Evolutionary conservation across 2,329 filamentous ascomycete genomes (phyloP).

Genomic region (Botrytis deweyae): DNA sequence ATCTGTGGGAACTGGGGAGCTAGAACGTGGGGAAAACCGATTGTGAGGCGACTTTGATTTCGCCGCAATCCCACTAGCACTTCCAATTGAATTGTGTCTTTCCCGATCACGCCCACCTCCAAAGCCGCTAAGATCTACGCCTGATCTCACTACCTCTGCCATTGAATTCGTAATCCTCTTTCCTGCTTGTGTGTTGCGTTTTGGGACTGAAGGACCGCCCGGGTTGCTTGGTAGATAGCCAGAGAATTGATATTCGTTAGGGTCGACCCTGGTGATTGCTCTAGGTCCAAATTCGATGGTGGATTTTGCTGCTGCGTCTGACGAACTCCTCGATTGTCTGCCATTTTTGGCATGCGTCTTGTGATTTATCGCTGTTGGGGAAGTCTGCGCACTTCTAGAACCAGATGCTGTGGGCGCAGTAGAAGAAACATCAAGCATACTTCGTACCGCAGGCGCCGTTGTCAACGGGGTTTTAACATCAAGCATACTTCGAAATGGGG

Average conservation of each 20-base stretch:
- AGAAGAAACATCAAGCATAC: conserved; percentile 59
- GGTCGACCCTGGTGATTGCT: conserved; percentile 41
- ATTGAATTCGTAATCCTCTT: conserved; percentile 46
- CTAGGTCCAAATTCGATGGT: conserved; percentile 48
- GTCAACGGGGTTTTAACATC: conserved; percentile 46
- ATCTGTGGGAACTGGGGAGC: conserved; percentile 34
- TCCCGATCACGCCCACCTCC: conserved; percentile 32
- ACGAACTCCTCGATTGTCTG: conserved; percentile 48
- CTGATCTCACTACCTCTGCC: conserved; percentile 52
- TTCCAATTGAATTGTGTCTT: conserved; percentile 32
- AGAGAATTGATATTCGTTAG: conserved; percentile 60
- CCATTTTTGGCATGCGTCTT: conserved; percentile 38
- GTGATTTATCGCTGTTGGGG: conserved; percentile 46
- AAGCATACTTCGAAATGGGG: conserved; percentile 63
- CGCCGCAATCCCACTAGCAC: conserved; percentile 26
- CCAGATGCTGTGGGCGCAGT: conserved; percentile 38
- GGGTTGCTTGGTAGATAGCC: conserved; percentile 55
- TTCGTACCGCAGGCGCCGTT: conserved; percentile 52
- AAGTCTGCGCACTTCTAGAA: conserved; percentile 48
- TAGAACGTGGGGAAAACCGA: conserved; percentile 35
- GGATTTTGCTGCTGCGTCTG: conserved; percentile 52
- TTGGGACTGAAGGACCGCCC: conserved; percentile 45
- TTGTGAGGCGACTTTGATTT: conserved; percentile 39
- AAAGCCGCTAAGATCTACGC: conserved; percentile 50
- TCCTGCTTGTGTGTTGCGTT: conserved; percentile 51